These are phyloP conservation scores for Volvox reticuliferus DNA, from an alignment of 139 green algal species.

Conservation along the genomic window DNA sequence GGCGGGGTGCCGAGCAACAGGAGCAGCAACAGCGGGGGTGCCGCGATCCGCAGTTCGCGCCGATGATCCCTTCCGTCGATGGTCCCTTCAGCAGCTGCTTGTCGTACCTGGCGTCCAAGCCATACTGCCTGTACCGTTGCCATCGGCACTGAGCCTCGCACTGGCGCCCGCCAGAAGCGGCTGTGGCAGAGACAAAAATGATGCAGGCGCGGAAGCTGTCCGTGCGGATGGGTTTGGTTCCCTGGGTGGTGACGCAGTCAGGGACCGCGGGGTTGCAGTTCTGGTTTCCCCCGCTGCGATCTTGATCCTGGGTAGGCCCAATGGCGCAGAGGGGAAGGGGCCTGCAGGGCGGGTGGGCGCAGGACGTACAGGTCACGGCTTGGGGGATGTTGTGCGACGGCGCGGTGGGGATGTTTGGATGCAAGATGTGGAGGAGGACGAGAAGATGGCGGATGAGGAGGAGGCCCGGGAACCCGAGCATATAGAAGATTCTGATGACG, in stretches of 20 bases:
- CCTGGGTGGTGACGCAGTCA: neutral
- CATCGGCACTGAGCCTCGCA: conserved; percentile 9
- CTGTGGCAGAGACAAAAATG: too few species aligned
- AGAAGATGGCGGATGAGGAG: neutral
- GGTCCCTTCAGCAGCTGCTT: conserved; percentile 1
- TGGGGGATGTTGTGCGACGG: neutral
- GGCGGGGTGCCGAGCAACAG: neutral
- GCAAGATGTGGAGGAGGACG: neutral
- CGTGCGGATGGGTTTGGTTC: too few species aligned
- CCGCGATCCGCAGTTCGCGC: too few species aligned
- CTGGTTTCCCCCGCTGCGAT: neutral
- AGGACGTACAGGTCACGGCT: neutral
- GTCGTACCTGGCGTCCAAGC: neutral
- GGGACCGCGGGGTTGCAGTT: neutral
- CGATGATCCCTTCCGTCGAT: neutral
- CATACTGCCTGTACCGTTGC: neutral
- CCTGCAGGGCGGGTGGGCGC: neutral
- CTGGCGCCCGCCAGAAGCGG: neutral
- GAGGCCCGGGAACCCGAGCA: neutral
- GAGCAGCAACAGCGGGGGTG: neutral
- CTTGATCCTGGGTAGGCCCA: neutral
- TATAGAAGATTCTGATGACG: neutral
- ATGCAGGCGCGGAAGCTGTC: too few species aligned
- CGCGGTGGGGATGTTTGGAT: neutral
- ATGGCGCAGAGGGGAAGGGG: neutral